These are phyloP conservation scores for Zopfia rhizophila DNA, from an alignment of 2,329 filamentous ascomycete genomes.

Conservation along the genomic window DNA sequence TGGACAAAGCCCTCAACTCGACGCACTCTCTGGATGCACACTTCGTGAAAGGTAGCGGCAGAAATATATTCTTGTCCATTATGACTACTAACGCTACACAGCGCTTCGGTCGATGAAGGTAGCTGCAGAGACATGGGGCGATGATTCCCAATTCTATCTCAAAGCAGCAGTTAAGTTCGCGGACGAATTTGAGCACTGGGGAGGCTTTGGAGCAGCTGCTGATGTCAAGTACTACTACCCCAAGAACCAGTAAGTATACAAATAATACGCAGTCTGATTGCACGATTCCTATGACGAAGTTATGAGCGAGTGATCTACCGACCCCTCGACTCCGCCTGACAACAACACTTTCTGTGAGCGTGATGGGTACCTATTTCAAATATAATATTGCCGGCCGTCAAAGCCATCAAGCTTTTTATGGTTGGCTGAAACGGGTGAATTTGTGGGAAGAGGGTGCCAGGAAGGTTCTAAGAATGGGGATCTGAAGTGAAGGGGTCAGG, in stretches of 20 bases:
- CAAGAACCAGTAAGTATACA: conserved; percentile 22
- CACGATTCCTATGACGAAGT: conserved; percentile 19
- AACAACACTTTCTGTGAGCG: too few species aligned
- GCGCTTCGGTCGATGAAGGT: conserved; percentile 79
- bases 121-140: conserved; percentile 78
- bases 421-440: too few species aligned
- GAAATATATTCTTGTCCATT: conserved; percentile 3
- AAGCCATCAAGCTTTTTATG: too few species aligned
- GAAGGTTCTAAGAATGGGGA: too few species aligned
- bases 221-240: conserved; percentile 36
- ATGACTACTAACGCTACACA: conserved; percentile 42
- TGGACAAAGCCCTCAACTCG: conserved; percentile 75
- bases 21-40: conserved; percentile 78
- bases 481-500: too few species aligned
- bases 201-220: conserved; percentile 53
- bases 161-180: conserved; percentile 76
- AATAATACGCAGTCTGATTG: too few species aligned
- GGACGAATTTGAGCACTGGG: conserved; percentile 78
- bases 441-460: too few species aligned
- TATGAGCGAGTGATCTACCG: conserved; percentile 8
- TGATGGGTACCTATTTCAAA: too few species aligned
- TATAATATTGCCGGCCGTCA: too few species aligned
- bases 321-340: too few species aligned
- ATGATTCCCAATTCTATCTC: conserved; percentile 72
- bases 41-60: conserved; percentile 77